Base-by-base conservation (phyloP, 2,329 filamentous ascomycete species). In the Macroventuria anomochaeta region DNA sequence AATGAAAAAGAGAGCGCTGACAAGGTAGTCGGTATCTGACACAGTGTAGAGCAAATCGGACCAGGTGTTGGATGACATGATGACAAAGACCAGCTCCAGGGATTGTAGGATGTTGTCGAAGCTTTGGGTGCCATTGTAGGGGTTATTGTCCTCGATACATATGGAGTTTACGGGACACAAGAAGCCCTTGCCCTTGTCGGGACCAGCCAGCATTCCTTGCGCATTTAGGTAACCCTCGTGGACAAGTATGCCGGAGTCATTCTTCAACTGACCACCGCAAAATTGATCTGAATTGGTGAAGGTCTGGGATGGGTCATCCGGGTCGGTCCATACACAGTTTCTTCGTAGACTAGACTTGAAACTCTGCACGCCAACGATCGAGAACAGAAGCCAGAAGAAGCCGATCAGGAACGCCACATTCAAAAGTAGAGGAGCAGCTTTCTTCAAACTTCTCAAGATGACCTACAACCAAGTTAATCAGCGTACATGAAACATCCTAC, bases 11-110 rank as follows among this genome's bases (percentile, higher is more conserved):
- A 97, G 79, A 1, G 93, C 91, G 3, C 92, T 87, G 13, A 90
- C 84, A 6, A 96, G 83, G 67, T 96, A 97, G 72, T 99, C 95
- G 21, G 91, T 96, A 68, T 96, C 87, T 46, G 90, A 92, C 4
- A 93, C 92, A 65, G 91, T 90, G 75, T 99, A 99, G 81, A 99
- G 91, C 46, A 97, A 79, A 74, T 97, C 91, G 1, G 91, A 89
- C 75, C 96, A 99, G 0, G 95, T 99, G 72, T 99, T 99, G 41
- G 92, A 93, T 67, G 91, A 96, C 91, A 99, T 99, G 70, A 99
- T 88, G 44, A 99, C 91, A 70, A 99, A 99, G 2, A 99, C 93
- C 53, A 97, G 80, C 76, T 99, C 92, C 46, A 97, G 78, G 0
- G 93, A 97, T 60, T 97, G 88, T 25, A 91, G 77, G 33, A 99